Conservation (phyloP, 257 asterid genomes). For the Gentiana straminea region DNA sequence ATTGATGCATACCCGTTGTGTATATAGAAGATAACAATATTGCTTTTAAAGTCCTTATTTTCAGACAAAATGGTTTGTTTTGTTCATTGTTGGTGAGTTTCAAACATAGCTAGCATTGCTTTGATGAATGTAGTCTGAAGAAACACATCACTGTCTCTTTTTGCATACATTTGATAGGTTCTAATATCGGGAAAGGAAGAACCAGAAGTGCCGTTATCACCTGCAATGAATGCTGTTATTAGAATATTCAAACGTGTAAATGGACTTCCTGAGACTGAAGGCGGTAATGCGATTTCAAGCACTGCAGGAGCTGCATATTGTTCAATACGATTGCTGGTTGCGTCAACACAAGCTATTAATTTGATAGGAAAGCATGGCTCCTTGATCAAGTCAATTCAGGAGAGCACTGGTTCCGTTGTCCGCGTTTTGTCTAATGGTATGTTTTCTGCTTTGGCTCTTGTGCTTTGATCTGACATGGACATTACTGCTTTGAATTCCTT, state of each 20-base stretch:
- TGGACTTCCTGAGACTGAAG: constrained; percentile 41
- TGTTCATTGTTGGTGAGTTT: too few relatives aligned
- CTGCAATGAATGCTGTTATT: constrained; percentile 69
- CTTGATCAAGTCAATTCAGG: constrained; percentile 66
- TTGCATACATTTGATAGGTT: constrained; percentile 31
- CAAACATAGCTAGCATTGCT: too few relatives aligned
- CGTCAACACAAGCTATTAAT: constrained; percentile 68
- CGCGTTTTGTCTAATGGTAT: constrained; percentile 59
- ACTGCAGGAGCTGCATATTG: constrained; percentile 44
- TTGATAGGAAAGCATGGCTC: constrained; percentile 76
- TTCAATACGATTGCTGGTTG: constrained; percentile 50
- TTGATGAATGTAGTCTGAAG: too few relatives aligned
- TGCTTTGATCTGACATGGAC: background rate
- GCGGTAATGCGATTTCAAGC: constrained; percentile 25
- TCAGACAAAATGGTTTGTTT: too few relatives aligned
- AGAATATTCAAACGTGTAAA: constrained; percentile 55
- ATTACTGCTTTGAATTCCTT: background rate
- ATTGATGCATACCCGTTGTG: too few relatives aligned
- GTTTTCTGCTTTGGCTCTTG: background rate
- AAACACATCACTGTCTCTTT: too few relatives aligned
- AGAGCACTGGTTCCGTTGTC: constrained; percentile 49
- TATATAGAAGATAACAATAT: too few relatives aligned
- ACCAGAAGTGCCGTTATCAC: constrained; percentile 52
- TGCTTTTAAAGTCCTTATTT: too few relatives aligned
- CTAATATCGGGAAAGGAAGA: constrained; percentile 73